Conservation (phyloP, 169 alveolate genomes). For the Eimeria falciformis region DNA sequence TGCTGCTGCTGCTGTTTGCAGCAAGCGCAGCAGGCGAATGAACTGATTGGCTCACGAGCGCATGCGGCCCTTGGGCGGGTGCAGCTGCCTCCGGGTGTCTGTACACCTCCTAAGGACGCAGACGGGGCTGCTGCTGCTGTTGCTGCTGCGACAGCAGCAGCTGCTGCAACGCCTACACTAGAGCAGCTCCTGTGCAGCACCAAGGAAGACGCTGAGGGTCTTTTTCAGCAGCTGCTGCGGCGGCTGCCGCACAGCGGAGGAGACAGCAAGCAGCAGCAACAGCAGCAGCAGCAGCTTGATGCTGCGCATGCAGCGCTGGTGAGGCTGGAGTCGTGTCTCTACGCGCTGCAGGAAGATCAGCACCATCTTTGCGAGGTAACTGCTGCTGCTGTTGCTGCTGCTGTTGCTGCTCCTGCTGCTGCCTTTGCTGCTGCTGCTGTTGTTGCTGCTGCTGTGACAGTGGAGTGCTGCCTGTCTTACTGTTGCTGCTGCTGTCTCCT, state of each 20-base stretch:
- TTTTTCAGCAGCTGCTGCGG: too few species aligned
- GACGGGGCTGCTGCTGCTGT: not conserved
- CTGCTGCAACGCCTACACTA: constrained; percentile 37
- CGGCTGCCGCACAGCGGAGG: too few species aligned
- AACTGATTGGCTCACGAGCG: constrained; percentile 11
- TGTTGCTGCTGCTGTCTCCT: constrained; percentile 30
- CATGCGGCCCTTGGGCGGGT: constrained; percentile 27
- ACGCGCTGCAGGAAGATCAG: constrained; percentile 53
- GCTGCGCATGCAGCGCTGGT: constrained; percentile 66
- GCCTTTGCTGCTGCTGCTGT: not conserved
- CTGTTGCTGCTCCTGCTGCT: constrained; percentile 35
- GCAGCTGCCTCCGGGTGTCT: constrained; percentile 17
- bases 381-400: constrained; percentile 14
- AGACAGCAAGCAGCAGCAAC: constrained; percentile 1
- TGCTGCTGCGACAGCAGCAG: not conserved
- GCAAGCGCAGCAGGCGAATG: constrained; percentile 56
- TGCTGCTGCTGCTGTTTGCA: constrained; percentile 17
- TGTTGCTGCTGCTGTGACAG: not conserved
- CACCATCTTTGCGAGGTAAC: constrained; percentile 60
- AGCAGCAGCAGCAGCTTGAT: constrained; percentile 59
- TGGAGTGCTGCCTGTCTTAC: not conserved
- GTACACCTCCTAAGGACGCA: not conserved
- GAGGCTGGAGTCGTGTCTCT: constrained; percentile 29
- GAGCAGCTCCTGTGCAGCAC: constrained; percentile 59
- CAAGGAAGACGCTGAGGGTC: constrained; percentile 37